These are phyloP conservation scores for Podospora didyma DNA, from an alignment of 495 filamentous ascomycete genomes.

Conservation along the genomic window DNA sequence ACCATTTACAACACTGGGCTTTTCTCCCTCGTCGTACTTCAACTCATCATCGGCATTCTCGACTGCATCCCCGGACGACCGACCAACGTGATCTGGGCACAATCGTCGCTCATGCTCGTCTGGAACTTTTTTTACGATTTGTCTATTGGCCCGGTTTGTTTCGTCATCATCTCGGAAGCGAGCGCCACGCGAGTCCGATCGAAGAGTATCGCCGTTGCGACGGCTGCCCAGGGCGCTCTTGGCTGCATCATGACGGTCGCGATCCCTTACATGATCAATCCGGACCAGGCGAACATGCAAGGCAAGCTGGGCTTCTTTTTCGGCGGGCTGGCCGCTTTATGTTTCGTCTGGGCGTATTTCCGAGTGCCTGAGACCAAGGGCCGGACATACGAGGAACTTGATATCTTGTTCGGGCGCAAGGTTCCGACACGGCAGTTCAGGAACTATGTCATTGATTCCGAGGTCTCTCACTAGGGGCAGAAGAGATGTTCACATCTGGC, in stretches of 20 bases:
- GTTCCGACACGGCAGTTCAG: constrained; percentile 52
- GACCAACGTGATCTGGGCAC: constrained; percentile 45
- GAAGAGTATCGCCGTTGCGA: constrained; percentile 60
- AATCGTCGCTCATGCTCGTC: constrained; percentile 50
- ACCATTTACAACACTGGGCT: constrained; percentile 52
- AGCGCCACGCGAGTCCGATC: constrained; percentile 55
- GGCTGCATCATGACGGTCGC: constrained; percentile 60
- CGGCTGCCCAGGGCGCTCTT: constrained; percentile 54
- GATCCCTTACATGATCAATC: constrained; percentile 66
- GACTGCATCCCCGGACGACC: constrained; percentile 49
- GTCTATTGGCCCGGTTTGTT: constrained; percentile 58
- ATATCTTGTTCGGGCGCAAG: constrained; percentile 46
- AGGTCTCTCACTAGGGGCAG: background rate
- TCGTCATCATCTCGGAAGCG: constrained; percentile 59
- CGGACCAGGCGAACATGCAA: constrained; percentile 57
- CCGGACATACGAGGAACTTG: constrained; percentile 57
- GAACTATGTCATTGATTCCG: constrained; percentile 30
- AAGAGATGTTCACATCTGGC: too few species aligned
- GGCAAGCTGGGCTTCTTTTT: constrained; percentile 69
- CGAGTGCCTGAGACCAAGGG: constrained; percentile 58
- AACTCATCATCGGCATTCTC: constrained; percentile 57
- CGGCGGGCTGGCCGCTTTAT: constrained; percentile 48
- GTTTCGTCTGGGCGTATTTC: constrained; percentile 47
- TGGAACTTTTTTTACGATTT: constrained; percentile 57
- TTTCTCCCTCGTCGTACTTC: constrained; percentile 39